phyloP scores from a whole-genome alignment of 768 basidiomycete species.

The Tulasnella calospora region DNA sequence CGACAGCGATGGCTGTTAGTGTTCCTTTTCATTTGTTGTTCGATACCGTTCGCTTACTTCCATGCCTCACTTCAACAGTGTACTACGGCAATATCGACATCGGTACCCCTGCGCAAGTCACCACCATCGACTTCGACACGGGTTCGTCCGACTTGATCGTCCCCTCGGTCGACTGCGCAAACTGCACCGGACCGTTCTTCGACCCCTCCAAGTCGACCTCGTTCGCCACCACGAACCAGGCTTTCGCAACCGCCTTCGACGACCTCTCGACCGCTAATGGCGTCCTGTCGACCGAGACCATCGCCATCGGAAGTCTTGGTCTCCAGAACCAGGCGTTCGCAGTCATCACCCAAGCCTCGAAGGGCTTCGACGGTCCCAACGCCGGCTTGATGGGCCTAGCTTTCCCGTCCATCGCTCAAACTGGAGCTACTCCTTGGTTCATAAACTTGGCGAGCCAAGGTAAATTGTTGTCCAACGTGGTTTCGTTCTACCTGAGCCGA shows the following conservation, averaged over 20 bases:
- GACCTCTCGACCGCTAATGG: neutral
- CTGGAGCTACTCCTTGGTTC: neutral
- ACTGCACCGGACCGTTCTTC: neutral
- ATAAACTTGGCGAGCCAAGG: neutral
- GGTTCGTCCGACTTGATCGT: constrained; percentile 25
- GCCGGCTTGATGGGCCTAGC: neutral
- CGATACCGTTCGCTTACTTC: neutral
- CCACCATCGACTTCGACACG: constrained; percentile 24
- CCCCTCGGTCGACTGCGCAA: neutral
- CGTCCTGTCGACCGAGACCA: neutral
- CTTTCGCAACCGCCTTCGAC: neutral
- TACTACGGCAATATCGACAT: neutral
- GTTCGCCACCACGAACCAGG: neutral
- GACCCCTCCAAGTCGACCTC: neutral
- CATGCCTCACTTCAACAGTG: neutral
- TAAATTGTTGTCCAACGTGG: neutral
- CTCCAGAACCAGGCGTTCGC: constrained; percentile 4
- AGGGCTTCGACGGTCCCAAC: neutral
- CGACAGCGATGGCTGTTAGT: neutral
- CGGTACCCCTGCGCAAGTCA: constrained; percentile 9
- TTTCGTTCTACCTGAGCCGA: constrained; percentile 8
- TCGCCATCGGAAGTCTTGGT: neutral
- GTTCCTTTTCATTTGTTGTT: neutral
- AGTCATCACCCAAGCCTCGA: neutral
- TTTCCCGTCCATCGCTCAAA: neutral